Percentiles rank a stretch among this genome's conserved stretches.
phyloP scores from a whole-genome alignment of 192 early-diverging fungal species.

The Podila verticillata region DNA sequence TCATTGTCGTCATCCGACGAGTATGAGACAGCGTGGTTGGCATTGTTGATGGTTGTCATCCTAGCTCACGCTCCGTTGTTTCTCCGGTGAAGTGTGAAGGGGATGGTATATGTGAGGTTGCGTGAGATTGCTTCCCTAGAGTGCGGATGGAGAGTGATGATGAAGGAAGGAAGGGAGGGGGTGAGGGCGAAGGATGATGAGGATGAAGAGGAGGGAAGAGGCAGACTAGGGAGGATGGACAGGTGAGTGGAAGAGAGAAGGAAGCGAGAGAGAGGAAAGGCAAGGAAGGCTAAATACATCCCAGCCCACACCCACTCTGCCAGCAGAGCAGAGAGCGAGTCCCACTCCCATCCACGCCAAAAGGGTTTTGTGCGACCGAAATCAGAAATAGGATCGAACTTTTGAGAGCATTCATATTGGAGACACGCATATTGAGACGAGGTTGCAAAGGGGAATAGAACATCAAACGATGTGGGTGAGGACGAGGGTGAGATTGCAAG shows the following conservation, averaged over 20 bases:
- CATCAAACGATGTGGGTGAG: too few species aligned
- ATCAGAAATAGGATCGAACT: neutral
- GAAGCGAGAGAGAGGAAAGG: neutral
- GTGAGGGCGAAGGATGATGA: conserved; percentile 3
- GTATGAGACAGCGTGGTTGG: conserved; percentile 6
- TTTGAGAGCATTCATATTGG: neutral
- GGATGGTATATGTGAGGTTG: neutral
- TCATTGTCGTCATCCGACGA: conserved; percentile 24
- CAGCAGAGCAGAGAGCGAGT: neutral
- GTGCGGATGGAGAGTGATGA: neutral
- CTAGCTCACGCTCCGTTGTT: neutral
- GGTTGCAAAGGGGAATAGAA: too few species aligned
- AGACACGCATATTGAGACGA: too few species aligned
- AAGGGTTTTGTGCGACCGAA: neutral
- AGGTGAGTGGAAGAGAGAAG: neutral
- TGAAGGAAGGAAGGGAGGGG: neutral
- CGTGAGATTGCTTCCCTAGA: neutral
- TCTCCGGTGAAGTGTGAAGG: neutral
- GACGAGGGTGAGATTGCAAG: too few species aligned
- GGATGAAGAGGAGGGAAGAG: neutral
- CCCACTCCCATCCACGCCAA: neutral
- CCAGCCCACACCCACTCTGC: neutral
- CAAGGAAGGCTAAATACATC: neutral
- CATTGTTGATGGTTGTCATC: conserved; percentile 23
- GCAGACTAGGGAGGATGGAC: neutral